Percentiles rank a stretch among this genome's conserved stretches.
These are phyloP conservation scores for Coniferiporia sulphurascens DNA, from an alignment of 1,284 basidiomycete genomes.

Conservation along the genomic window DNA sequence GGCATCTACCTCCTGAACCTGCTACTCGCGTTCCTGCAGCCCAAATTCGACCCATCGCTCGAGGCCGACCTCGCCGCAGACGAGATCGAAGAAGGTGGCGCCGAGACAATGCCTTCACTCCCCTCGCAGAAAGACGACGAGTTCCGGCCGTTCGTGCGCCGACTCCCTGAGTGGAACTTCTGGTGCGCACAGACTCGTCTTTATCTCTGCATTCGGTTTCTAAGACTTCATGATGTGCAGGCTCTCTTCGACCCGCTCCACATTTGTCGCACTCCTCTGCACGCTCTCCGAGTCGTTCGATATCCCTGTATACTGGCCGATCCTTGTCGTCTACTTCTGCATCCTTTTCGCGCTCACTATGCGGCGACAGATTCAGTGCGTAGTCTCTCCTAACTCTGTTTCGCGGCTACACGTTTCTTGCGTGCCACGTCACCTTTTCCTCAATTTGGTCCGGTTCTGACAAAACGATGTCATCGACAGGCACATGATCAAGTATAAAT, in stretches of 20 bases:
- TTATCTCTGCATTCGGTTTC: neutral
- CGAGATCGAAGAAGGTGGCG: conserved; percentile 91
- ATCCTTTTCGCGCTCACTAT: conserved; percentile 86
- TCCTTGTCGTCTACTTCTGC: conserved; percentile 90
- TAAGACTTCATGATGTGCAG: conserved; percentile 36
- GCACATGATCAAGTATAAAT: conserved; percentile 99
- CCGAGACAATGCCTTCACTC: conserved; percentile 33
- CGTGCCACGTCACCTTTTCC: no score
- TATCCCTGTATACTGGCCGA: conserved; percentile 98
- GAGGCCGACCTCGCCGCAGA: conserved; percentile 91
- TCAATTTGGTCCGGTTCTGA: no score
- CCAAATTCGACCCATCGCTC: conserved; percentile 93
- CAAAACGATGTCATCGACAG: conserved; percentile 35
- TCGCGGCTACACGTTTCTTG: no score
- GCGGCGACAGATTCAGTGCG: conserved; percentile 90
- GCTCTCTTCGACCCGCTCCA: conserved; percentile 90
- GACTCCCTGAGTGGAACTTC: conserved; percentile 95
- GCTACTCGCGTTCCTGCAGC: conserved; percentile 84
- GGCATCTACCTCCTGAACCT: conserved; percentile 93
- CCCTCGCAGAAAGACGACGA: conserved; percentile 81
- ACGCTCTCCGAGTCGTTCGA: conserved; percentile 83
- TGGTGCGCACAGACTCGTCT: conserved; percentile 52
- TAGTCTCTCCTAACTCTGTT: conserved; percentile 19
- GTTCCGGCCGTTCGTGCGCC: conserved; percentile 93
- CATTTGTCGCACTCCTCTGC: conserved; percentile 73